A percentile compares a stretch with the other conserved stretches of the same genome.
Evolutionary conservation across 768 basidiomycete genomes (phyloP).

Genomic region (Boletus edulis): DNA sequence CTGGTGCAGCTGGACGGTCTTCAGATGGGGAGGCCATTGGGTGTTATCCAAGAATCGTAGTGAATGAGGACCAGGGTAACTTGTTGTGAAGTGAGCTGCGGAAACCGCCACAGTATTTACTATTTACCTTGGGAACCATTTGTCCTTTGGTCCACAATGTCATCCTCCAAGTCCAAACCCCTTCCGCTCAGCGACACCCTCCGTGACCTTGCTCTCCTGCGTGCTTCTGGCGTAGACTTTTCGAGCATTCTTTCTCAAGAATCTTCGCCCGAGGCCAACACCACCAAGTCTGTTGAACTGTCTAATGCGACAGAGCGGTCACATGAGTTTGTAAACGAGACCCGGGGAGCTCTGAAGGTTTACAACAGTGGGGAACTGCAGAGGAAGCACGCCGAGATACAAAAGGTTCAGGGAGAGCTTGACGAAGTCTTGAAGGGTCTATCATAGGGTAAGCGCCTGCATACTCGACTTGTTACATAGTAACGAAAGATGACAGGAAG

Average conservation of each 20-base stretch:
- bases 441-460: slow-evolving; percentile 20
- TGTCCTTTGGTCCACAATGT: slow-evolving; percentile 10
- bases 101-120: too few species aligned
- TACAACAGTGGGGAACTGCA: slow-evolving; percentile 46
- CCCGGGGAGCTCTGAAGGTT: slow-evolving; percentile 53
- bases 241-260: slow-evolving; percentile 26
- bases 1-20: neutral
- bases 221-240: slow-evolving; percentile 52
- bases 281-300: slow-evolving; percentile 10
- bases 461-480: neutral
- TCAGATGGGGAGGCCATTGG: slow-evolving; percentile 14
- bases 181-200: slow-evolving; percentile 58
- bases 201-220: slow-evolving; percentile 69
- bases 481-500: neutral
- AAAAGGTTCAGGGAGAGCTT: slow-evolving; percentile 50
- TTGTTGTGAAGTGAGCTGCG: too few species aligned
- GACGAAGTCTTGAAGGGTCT: slow-evolving; percentile 47
- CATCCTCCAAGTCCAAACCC: slow-evolving; percentile 37
- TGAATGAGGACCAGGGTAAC: too few species aligned
- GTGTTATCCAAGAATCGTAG: neutral
- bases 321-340: slow-evolving; percentile 55
- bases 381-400: slow-evolving; percentile 51
- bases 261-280: neutral
- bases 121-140: neutral
- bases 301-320: slow-evolving; percentile 40